phyloP scores from a whole-genome alignment of 2,329 filamentous ascomycete genomes.

The Pseudogymnoascus sp. region DNA sequence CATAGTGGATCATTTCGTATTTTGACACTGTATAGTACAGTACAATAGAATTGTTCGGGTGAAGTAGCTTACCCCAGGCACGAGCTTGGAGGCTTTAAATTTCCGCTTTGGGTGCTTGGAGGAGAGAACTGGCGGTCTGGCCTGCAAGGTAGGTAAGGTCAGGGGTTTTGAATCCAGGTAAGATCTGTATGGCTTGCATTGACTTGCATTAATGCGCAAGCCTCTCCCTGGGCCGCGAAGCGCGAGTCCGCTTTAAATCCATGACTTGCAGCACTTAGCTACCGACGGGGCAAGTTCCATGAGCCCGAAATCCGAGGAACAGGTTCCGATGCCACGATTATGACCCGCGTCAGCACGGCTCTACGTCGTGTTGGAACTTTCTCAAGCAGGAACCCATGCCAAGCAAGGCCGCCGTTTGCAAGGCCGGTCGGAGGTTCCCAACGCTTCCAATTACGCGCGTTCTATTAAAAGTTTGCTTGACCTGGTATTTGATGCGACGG shows the following conservation, averaged over 20 bases:
- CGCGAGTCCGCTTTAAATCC: slow-evolving; percentile 1
- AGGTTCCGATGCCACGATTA: not conserved
- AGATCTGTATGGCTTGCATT: slow-evolving; percentile 11
- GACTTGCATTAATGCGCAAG: slow-evolving; percentile 4
- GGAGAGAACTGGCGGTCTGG: slow-evolving; percentile 30
- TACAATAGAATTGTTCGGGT: slow-evolving; percentile 3
- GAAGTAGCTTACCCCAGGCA: not conserved
- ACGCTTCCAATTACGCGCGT: not conserved
- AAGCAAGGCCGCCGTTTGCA: slow-evolving; percentile 9
- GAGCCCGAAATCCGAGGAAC: not conserved
- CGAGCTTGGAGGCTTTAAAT: not conserved
- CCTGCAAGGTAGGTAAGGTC: slow-evolving; percentile 21
- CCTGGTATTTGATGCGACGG: slow-evolving; percentile 4
- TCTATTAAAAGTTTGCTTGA: slow-evolving; percentile 5
- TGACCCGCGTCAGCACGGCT: not conserved
- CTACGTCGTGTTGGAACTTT: not conserved
- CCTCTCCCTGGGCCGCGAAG: not conserved
- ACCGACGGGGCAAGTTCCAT: not conserved
- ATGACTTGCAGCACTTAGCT: not conserved
- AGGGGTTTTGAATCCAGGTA: slow-evolving; percentile 20
- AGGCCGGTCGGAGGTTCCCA: not conserved
- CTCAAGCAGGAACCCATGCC: slow-evolving; percentile 9
- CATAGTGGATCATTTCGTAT: not conserved
- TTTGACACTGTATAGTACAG: not conserved
- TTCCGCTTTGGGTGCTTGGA: slow-evolving; percentile 11